Percentiles rank a stretch among this genome's conserved stretches.
phyloP scores from a whole-genome alignment of 306 rosid genomes.

The Malus sieversii region DNA sequence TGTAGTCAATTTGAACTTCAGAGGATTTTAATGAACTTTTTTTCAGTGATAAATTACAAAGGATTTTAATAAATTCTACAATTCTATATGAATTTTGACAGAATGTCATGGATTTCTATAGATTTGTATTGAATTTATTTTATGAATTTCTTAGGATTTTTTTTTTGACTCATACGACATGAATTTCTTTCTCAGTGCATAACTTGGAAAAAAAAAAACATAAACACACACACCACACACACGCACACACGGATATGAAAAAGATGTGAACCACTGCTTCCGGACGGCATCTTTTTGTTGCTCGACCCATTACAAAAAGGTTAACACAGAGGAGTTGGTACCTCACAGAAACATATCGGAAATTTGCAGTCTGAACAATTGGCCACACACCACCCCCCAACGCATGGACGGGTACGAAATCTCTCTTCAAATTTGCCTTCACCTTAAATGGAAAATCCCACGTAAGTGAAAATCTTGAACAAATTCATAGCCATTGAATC shows the following conservation, averaged over 20 bases:
- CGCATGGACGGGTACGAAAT: conserved; percentile 62
- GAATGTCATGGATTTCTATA: no score
- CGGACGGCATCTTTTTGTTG: conserved; percentile 89
- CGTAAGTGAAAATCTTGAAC: conserved; percentile 60
- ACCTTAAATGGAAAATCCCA: conserved; percentile 71
- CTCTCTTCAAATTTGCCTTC: conserved; percentile 75
- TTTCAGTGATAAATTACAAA: no score
- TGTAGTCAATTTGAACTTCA: no score
- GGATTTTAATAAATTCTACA: no score
- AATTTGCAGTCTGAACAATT: conserved; percentile 72
- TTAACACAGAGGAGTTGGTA: conserved; percentile 85
- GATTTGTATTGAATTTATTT: no score
- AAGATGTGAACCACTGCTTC: conserved; percentile 71
- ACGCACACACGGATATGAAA: neutral
- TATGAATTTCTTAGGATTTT: no score
- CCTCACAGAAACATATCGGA: conserved; percentile 74
- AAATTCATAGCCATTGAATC: neutral
- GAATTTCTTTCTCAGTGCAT: no score
- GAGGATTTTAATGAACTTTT: no score
- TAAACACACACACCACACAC: no score
- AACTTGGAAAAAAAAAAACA: no score
- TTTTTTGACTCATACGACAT: no score
- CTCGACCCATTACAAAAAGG: conserved; percentile 90
- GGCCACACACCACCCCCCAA: conserved; percentile 87
- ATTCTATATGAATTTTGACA: no score